Base-by-base conservation (phyloP, 257 asterid species). In the Solanum clarkiae region DNA sequence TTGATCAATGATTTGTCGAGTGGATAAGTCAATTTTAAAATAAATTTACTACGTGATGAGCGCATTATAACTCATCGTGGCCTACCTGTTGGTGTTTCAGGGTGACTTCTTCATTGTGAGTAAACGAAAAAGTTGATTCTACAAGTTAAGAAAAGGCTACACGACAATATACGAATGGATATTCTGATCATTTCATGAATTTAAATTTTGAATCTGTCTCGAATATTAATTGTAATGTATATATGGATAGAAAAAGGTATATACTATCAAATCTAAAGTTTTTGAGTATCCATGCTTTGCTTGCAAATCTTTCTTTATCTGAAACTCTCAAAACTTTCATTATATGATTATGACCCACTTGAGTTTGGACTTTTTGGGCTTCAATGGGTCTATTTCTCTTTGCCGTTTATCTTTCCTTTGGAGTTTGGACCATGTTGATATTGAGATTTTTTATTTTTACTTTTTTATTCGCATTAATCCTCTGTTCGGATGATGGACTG, bases 61-160 rank as follows among this genome's bases (percentile, higher is more conserved):
- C 8, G 20, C 4, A 8, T 68, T 32, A 16, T 68, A 22, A 36
- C 5, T 36, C 3, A 0, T 68, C 8, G 14, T 4, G 1, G 22
- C 0, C 42, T 36, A 36, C 6, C 0, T 66, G 13, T 7, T 9
- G 32, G 7, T 3, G 1, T 18, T 4, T 36, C 6, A 36, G 0
- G 14, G 24, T 0, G 24, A 0, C 44, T 36, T 0, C 22, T 66
- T 8, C 0, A 6, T 66, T 65, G 17, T 1, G 44, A 2, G 8
- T 65, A 65, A 26, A 29, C 1, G n/a, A 0, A 2, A 65, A 29
- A 29, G 1, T 3, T 4, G 0, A 65, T 20, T 65, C 12, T 29
- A 29, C 8, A 10, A 14, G 14, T 13, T 0, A 4, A 68, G 49
- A 14, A 68, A 36, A 69, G 3, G 4, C 0, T 32, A 7, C 10